phyloP scores from a whole-genome alignment of 805 yeast species.

The Candida loeiensis region DNA sequence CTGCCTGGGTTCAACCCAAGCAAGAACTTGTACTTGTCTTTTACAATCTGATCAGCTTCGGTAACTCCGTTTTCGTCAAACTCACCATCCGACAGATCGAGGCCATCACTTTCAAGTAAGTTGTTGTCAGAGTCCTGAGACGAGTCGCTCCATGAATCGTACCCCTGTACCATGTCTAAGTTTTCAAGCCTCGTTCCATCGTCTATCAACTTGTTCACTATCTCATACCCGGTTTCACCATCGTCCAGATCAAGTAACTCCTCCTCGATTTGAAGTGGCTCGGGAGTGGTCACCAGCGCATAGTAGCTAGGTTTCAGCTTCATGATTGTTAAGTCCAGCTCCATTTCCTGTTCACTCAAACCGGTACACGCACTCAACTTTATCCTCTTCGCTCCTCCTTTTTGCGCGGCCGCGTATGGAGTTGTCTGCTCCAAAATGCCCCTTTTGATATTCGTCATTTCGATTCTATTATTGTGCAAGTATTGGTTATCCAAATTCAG shows the following conservation, averaged over 20 bases:
- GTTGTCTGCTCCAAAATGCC: slow-evolving; percentile 11
- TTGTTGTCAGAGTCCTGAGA: slow-evolving; percentile 3
- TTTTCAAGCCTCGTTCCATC: slow-evolving; percentile 8
- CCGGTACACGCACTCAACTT: slow-evolving; percentile 20
- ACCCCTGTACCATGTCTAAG: slow-evolving; percentile 7
- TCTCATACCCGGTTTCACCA: slow-evolving; percentile 1
- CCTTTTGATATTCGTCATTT: slow-evolving; percentile 28
- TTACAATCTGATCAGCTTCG: slow-evolving; percentile 10
- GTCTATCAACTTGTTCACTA: slow-evolving; percentile 5
- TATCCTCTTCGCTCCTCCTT: slow-evolving; percentile 3
- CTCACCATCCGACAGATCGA: slow-evolving; percentile 4
- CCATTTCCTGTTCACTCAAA: slow-evolving; percentile 22
- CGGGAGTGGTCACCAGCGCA: slow-evolving; percentile 1
- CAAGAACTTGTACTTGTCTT: slow-evolving; percentile 11
- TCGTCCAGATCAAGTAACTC: background rate
- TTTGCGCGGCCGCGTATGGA: background rate
- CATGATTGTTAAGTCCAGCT: slow-evolving; percentile 21
- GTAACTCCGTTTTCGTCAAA: slow-evolving; percentile 3
- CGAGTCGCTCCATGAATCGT: slow-evolving; percentile 7
- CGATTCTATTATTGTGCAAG: slow-evolving; percentile 28
- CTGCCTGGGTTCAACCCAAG: slow-evolving; percentile 9
- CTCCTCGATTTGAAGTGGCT: background rate
- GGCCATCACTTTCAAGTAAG: slow-evolving; percentile 7
- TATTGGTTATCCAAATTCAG: slow-evolving; percentile 22
- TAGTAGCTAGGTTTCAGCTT: slow-evolving; percentile 7